Evolutionary conservation across 768 basidiomycete species (phyloP).

Genomic region (Omphalotus guepiniiformis): DNA sequence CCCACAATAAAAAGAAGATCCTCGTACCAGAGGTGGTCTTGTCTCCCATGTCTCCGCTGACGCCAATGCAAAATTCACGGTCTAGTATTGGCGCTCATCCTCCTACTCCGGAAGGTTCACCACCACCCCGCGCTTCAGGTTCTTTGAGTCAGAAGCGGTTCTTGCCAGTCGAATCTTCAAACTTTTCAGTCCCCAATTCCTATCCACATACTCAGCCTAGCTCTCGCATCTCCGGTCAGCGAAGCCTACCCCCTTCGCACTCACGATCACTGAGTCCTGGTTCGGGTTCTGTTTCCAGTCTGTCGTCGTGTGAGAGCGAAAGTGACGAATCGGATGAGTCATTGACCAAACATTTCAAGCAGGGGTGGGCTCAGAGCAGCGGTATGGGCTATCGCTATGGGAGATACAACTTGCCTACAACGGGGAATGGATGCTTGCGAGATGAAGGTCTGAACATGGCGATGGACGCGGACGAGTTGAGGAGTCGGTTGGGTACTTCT

Average conservation of each 20-base stretch:
- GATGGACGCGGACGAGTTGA: constrained; percentile 6
- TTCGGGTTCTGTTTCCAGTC: neutral
- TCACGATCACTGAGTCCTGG: too few relatives aligned
- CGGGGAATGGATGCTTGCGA: neutral
- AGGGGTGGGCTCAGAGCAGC: too few relatives aligned
- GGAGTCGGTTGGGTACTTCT: constrained; percentile 4
- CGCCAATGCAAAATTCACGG: constrained; percentile 1
- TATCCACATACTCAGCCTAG: neutral
- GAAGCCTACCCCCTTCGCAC: too few relatives aligned
- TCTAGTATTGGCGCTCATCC: constrained; percentile 1
- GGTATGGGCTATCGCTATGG: neutral
- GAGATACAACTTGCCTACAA: neutral
- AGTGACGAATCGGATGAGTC: neutral
- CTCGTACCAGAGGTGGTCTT: neutral
- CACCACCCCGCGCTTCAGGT: neutral
- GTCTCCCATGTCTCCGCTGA: neutral
- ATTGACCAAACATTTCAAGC: too few relatives aligned
- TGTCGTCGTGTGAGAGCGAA: neutral
- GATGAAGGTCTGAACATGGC: neutral
- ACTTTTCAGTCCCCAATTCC: neutral
- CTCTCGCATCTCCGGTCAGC: too few relatives aligned
- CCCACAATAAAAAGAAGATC: too few relatives aligned
- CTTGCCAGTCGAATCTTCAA: too few relatives aligned
- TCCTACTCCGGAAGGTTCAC: constrained; percentile 8
- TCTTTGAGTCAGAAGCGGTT: too few relatives aligned